Evolutionary conservation across 2,329 filamentous ascomycete genomes (phyloP), one percentile per base, ranked within the genome.

Genomic region (Nothopassalora personata): DNA sequence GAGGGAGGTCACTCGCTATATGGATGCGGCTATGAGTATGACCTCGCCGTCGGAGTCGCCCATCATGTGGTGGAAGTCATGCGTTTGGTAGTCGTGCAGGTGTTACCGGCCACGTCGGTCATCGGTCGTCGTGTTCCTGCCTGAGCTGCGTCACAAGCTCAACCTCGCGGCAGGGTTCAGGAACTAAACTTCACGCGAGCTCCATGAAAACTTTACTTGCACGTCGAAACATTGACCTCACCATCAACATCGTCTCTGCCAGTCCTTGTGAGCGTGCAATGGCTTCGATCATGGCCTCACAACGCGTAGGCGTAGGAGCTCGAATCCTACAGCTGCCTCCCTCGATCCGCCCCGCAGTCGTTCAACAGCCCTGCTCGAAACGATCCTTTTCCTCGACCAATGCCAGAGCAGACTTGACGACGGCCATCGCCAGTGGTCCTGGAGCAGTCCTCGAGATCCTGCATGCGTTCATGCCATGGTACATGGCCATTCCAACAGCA

Each of bases 381-480:
- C 64, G 68, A 34, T 52, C 59, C 59, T 71, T 71, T 58, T 68
- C 70, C 18, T 62, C 66, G 4, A 61, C 68, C 2, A 28, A 64
- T 18, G 45, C 61, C 23, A 58, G 58, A 31, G 36, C 53, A 15
- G 28, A 62, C 7, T 47, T 59, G 5, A 60, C 64, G n/a, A 53
- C 53, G 5, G 27, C 31, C 30, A 48, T 53, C 34, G 52, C 60
- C 55, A 13, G 51, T n/a, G 19, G 51, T 11, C 66, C 67, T 23
- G 57, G 58, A 11, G 53, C 55, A 33, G 23, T 69, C 15, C 60
- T 73, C 51, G 64, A 71, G 55, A 49, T 30, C 36, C 33, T 73
- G 5, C 71, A 73, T 53, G 39, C 46, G 27, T 33, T 60, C 15
- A 52, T 72, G 10, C 69, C 71, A 10, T 73, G 71, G 71, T 71